Evolutionary conservation across 176 grass and related monocot genomes (phyloP).

Genomic region (Phragmites australis): DNA sequence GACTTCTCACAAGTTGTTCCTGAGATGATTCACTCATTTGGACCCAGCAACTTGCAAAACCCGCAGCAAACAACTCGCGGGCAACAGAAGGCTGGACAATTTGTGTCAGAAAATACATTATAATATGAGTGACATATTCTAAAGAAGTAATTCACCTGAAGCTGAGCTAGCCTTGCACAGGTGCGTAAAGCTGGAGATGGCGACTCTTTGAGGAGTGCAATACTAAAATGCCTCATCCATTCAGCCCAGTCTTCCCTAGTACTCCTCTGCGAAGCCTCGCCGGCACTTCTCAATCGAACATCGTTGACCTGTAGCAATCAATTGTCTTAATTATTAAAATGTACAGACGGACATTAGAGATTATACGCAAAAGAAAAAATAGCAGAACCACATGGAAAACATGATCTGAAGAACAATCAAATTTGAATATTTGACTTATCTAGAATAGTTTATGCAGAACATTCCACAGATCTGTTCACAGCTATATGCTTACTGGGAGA

Average conservation of each 20-base stretch:
- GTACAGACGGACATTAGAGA: neutral
- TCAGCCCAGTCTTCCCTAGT: constrained; percentile 99
- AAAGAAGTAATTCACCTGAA: constrained; percentile 67
- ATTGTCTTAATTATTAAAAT: constrained; percentile 29
- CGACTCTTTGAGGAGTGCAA: constrained; percentile 95
- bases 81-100: constrained; percentile 87
- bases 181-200: constrained; percentile 95
- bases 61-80: constrained; percentile 92
- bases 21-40: constrained; percentile 95
- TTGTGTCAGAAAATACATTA: constrained; percentile 58
- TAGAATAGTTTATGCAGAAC: neutral
- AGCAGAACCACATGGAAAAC: neutral
- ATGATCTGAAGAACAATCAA: neutral
- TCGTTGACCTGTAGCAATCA: constrained; percentile 73
- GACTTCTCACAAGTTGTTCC: constrained; percentile 93
- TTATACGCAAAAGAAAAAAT: neutral
- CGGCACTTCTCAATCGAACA: constrained; percentile 82
- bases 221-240: constrained; percentile 99
- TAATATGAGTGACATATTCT: constrained; percentile 34
- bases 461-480: constrained; percentile 9
- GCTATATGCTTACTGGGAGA: neutral
- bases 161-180: constrained; percentile 89
- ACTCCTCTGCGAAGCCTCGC: constrained; percentile 96
- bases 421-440: neutral
- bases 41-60: constrained; percentile 98